Conservation (phyloP, 345 rosid species). For the Kandelia obovata region DNA sequence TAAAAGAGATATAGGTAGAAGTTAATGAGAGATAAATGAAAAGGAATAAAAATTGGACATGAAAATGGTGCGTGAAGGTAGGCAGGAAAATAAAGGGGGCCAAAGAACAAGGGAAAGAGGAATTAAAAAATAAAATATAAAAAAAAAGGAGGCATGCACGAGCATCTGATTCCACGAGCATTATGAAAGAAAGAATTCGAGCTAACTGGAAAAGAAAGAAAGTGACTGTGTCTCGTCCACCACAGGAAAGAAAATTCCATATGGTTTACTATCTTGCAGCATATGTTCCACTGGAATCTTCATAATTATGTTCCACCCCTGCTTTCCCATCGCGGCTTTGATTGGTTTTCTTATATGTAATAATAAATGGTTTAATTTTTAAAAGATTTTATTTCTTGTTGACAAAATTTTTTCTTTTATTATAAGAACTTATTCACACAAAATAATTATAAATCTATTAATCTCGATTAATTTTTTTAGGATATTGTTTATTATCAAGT, state of each 20-base stretch:
- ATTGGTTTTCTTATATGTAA: too few relatives aligned
- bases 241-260: slow-evolving; percentile 4
- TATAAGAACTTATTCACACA: too few relatives aligned
- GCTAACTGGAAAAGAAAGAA: slow-evolving; percentile 10
- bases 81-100: not conserved
- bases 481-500: too few relatives aligned
- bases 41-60: not conserved
- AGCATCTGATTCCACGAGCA: slow-evolving; percentile 45
- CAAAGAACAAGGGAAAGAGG: too few relatives aligned
- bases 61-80: slow-evolving; percentile 1
- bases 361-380: too few relatives aligned
- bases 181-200: slow-evolving; percentile 18
- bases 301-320: not conserved
- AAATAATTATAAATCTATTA: too few relatives aligned
- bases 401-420: too few relatives aligned
- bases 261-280: slow-evolving; percentile 21
- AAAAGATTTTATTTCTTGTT: too few relatives aligned
- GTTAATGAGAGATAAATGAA: not conserved
- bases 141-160: slow-evolving; percentile 3
- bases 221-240: slow-evolving; percentile 30
- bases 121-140: not conserved
- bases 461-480: too few relatives aligned
- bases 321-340: too few relatives aligned
- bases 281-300: slow-evolving; percentile 34
- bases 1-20: not conserved